A percentile compares a stretch with the other conserved stretches of the same genome.
These are phyloP conservation scores for Trichoderma hamatum DNA, from an alignment of 2,329 filamentous ascomycete species.

Conservation along the genomic window DNA sequence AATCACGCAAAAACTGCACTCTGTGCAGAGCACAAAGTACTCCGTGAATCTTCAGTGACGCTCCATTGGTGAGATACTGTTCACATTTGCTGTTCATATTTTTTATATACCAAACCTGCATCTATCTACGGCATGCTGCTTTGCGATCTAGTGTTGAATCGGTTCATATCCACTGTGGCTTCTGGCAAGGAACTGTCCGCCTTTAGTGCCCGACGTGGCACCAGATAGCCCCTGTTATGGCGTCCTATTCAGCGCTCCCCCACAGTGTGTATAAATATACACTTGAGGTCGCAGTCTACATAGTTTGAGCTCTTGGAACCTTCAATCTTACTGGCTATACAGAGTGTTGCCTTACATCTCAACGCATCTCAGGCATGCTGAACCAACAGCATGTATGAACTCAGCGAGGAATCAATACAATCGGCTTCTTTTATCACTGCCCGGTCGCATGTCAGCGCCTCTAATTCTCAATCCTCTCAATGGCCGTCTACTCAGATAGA, in stretches of 20 bases:
- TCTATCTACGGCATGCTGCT: too few relatives aligned
- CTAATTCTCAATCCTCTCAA: not conserved
- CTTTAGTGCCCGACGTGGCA: not conserved
- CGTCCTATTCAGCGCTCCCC: not conserved
- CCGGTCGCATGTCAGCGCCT: not conserved
- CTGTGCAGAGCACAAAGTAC: not conserved
- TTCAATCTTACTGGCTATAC: not conserved
- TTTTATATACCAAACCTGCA: too few relatives aligned
- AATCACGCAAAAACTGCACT: not conserved
- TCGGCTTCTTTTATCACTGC: not conserved
- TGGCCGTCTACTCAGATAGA: not conserved
- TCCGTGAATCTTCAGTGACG: not conserved
- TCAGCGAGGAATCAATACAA: not conserved
- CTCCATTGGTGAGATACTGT: not conserved
- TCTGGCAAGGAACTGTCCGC: not conserved
- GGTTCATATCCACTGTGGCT: not conserved
- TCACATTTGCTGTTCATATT: too few relatives aligned
- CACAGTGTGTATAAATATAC: not conserved
- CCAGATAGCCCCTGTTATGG: not conserved
- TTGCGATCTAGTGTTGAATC: not conserved
- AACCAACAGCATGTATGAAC: not conserved
- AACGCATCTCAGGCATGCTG: not conserved
- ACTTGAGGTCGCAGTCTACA: not conserved
- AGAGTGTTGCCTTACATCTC: not conserved
- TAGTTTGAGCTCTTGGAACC: not conserved